Base-by-base conservation (phyloP, 2,329 filamentous ascomycete genomes). In the Colletotrichum liaoningense region DNA sequence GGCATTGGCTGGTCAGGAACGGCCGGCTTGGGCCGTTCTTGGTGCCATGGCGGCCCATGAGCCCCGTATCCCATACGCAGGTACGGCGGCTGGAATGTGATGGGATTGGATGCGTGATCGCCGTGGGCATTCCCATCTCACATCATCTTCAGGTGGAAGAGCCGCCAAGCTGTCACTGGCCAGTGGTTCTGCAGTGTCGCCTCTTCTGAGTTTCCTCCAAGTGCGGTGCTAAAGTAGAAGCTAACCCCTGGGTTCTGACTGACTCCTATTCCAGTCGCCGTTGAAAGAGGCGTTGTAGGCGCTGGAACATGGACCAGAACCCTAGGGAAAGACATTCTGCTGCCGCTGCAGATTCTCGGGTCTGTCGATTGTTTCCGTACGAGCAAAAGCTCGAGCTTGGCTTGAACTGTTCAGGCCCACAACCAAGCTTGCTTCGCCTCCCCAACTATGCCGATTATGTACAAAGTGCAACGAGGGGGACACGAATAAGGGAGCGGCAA, bases 361-460 rank as follows among this genome's bases (percentile, higher is more conserved):
- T 49, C 42, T 49, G 42, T 49, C 42, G 42, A 49, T 49, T 49
- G 42, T 49, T 49, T 49, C 42, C 42, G 42, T 49, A 49, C 8
- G 42, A 49, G 38, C 38, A 49, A 9, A 11, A 49, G 42, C 19
- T 49, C 42, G 42, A 49, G 54, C 52, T 66, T 66, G 63, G 63
- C 54, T 38, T 30, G n/a, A 58, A 58, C 55, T 30, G 63, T 42
- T 30, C 22, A 66, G 54, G 52, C 63, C 63, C 63, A 66, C 63
- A 24, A 28, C 54, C 63, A 66, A 66, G 54, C 63, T 57, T 66
- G 63, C 63, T 66, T 66, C 63, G 63, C 63, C 63, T 58, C 63
- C 54, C 55, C 35, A 22, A 22, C 63, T 58, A 66, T 57, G 56
- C 63, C 57, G 42, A 46, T 66, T 55, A 46, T 66, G 42, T 35